A percentile compares a stretch with the other conserved stretches of the same genome.
These are phyloP conservation scores for Nakazawaea sp. DNA, from an alignment of 805 yeast genomes.

Conservation along the genomic window DNA sequence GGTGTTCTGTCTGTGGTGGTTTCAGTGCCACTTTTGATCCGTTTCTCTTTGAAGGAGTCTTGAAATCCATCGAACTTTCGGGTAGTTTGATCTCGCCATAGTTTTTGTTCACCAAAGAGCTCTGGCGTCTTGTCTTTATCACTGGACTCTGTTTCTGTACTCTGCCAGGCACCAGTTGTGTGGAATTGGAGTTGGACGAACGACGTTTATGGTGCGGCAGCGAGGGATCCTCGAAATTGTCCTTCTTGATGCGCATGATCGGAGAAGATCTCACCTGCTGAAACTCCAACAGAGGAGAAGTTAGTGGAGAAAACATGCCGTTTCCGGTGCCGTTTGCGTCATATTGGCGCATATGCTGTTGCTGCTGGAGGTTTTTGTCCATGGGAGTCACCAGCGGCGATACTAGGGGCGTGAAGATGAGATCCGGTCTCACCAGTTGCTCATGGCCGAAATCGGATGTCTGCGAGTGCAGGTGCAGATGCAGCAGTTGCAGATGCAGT, in stretches of 20 bases:
- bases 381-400: slow-evolving; percentile 72
- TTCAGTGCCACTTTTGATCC: not conserved
- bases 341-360: not conserved
- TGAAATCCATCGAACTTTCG: slow-evolving; percentile 11
- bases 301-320: slow-evolving; percentile 38
- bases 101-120: not conserved
- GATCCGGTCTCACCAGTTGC: slow-evolving; percentile 40
- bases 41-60: slow-evolving; percentile 9
- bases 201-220: not conserved
- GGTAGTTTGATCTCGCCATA: slow-evolving; percentile 11
- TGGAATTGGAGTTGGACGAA: not conserved
- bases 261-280: slow-evolving; percentile 19
- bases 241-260: slow-evolving; percentile 15
- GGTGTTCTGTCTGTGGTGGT: not conserved
- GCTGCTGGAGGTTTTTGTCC: slow-evolving; percentile 22
- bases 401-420: slow-evolving; percentile 66
- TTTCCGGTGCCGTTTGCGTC: slow-evolving; percentile 14
- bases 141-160: slow-evolving; percentile 9
- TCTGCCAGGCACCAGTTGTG: slow-evolving; percentile 6
- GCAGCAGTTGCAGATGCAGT: no score
- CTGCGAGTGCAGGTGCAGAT: no score
- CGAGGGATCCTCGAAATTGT: slow-evolving; percentile 3
- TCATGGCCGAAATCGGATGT: no score
- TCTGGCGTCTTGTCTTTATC: slow-evolving; percentile 6
- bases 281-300: slow-evolving; percentile 64